These are phyloP conservation scores for Cladobotryum mycophilum DNA, from an alignment of 2,329 filamentous ascomycete species.

Conservation along the genomic window DNA sequence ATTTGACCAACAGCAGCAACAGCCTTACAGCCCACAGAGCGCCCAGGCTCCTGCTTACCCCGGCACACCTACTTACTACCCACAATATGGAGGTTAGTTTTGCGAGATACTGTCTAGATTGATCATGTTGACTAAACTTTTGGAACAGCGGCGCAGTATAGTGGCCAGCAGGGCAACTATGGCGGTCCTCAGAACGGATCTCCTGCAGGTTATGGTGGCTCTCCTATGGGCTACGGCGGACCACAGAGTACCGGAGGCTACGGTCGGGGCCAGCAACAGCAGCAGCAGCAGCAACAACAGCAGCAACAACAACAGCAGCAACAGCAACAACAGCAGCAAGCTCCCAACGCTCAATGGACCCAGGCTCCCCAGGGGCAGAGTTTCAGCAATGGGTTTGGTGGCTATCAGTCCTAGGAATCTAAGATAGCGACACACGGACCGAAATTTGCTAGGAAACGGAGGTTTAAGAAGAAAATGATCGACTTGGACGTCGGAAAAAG, in stretches of 20 bases:
- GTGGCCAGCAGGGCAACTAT: slow-evolving; percentile 63
- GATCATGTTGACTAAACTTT: slow-evolving; percentile 16
- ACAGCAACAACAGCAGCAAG: slow-evolving; percentile 40
- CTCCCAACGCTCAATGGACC: slow-evolving; percentile 50
- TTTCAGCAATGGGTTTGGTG: slow-evolving; percentile 55
- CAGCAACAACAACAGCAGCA: too few relatives aligned
- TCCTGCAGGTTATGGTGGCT: slow-evolving; percentile 56
- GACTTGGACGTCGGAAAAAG: slow-evolving; percentile 4
- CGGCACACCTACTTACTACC: slow-evolving; percentile 81
- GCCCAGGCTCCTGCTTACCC: slow-evolving; percentile 67
- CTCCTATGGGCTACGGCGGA: slow-evolving; percentile 65
- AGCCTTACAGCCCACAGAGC: slow-evolving; percentile 65
- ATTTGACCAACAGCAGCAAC: slow-evolving; percentile 63
- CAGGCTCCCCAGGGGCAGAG: slow-evolving; percentile 48
- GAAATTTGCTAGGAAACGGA: slow-evolving; percentile 14
- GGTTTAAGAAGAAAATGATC: slow-evolving; percentile 18
- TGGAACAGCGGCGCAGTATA: slow-evolving; percentile 42
- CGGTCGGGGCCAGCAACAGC: slow-evolving; percentile 59
- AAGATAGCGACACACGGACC: slow-evolving; percentile 16
- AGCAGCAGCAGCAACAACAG: too few relatives aligned
- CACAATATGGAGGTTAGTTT: slow-evolving; percentile 77
- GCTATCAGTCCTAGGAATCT: slow-evolving; percentile 50
- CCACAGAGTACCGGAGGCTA: slow-evolving; percentile 77
- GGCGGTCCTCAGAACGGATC: slow-evolving; percentile 56
- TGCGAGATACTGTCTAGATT: background rate